Base-by-base conservation (phyloP, 306 rosid species). In the Mucuna pruriens region DNA sequence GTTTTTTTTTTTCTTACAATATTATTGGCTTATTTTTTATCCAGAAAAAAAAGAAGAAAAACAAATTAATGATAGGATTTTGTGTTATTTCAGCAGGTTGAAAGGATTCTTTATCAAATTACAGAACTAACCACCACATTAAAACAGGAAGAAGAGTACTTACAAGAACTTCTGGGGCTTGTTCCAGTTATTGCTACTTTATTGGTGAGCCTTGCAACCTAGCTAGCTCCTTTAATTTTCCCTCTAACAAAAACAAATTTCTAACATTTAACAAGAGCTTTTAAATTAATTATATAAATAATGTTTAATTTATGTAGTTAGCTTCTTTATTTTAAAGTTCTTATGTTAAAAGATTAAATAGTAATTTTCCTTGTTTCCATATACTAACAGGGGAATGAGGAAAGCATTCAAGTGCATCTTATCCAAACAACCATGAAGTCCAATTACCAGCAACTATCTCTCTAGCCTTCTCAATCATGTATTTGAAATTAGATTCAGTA, bases 121-220 rank as follows among this genome's bases (percentile, higher is more conserved):
- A 89, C 97, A 51, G 95, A 94, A 85, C 87, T 93, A 19, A 70
- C 57, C 34, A 76, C 90, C 39, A 69, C 83, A 5, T 81, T 80
- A 16, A 90, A 86, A 77, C 89, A 88, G 66, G 90, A 86, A 25
- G 88, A 71, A 36, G 92, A 87, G 15, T 69, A 64, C 60, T 60
- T 84, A 65, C 89, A 85, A 36, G 82, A 85, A 73, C 40, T 91
- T 39, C 78, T 80, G 62, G 78, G 15, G 2, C 78, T 82, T 12
- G 40, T 91, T 7, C 80, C 86, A 17, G 40, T 13, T 0, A 80
- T 86, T 57, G 8, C 84, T 55, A 36, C 88, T 20, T 86, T 83
- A 66, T 20, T 85, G 88, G 98, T 91, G 16, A 86, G 96, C 77
- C 52, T 38, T 54, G 2, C 60, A 42, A 23, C 3, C 25, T n/a